Percentiles rank a stretch among this genome's conserved stretches.
These are phyloP conservation scores for Begonia masoniana DNA, from an alignment of 306 rosid species.

Conservation along the genomic window DNA sequence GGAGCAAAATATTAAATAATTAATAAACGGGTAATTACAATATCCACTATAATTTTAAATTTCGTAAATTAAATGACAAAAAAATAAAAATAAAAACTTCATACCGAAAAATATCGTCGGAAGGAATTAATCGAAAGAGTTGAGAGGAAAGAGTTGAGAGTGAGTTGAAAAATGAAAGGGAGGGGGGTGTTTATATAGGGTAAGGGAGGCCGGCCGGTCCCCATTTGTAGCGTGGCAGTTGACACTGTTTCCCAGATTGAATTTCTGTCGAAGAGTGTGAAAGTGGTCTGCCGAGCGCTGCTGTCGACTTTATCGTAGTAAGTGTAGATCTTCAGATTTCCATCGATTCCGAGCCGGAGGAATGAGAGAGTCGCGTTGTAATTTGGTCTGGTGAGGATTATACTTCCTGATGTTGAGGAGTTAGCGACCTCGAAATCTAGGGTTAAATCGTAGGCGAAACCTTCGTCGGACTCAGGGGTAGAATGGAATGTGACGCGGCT, in stretches of 20 bases:
- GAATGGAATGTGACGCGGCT: slow-evolving; percentile 17
- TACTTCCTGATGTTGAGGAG: slow-evolving; percentile 15
- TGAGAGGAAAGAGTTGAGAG: no score
- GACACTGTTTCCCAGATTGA: slow-evolving; percentile 25
- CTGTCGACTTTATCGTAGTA: slow-evolving; percentile 23
- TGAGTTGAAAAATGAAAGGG: no score
- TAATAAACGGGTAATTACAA: no score
- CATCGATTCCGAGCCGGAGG: slow-evolving; percentile 59
- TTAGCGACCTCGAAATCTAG: slow-evolving; percentile 14
- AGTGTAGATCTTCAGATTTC: slow-evolving; percentile 41
- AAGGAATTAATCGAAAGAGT: no score
- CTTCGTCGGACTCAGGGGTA: slow-evolving; percentile 10
- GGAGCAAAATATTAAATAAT: no score
- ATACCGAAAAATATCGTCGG: no score
- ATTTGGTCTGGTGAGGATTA: slow-evolving; percentile 31
- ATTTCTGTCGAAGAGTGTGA: slow-evolving; percentile 35
- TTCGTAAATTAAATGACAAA: no score
- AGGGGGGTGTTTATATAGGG: no score
- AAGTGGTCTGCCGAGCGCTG: slow-evolving; percentile 46
- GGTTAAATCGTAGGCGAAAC: slow-evolving; percentile 18
- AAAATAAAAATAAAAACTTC: no score
- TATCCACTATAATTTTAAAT: no score
- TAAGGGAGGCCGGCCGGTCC: no score
- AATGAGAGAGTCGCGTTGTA: slow-evolving; percentile 37
- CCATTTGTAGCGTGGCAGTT: no score